Percentiles rank a stretch among this genome's conserved stretches.
phyloP scores from a whole-genome alignment of 2,329 filamentous ascomycete genomes.

The Alternaria novae-zelandiae region DNA sequence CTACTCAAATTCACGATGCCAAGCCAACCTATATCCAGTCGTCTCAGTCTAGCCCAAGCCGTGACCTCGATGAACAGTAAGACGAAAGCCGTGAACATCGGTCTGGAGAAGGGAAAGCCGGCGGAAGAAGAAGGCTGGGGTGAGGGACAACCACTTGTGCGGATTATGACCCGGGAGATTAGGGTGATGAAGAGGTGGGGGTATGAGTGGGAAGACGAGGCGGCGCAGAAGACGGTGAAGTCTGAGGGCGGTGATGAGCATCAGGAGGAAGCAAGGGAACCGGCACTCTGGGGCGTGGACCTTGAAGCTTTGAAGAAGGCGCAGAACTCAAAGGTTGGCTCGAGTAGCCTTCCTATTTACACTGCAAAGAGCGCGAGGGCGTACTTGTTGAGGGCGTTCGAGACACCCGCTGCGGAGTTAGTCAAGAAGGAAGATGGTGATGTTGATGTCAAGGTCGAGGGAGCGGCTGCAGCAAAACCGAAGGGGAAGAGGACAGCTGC shows the following conservation, averaged over 20 bases:
- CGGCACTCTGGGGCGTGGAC: conserved; percentile 65
- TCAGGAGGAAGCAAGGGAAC: conserved; percentile 41
- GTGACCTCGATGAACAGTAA: conserved; percentile 82
- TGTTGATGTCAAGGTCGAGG: conserved; percentile 10
- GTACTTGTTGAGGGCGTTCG: conserved; percentile 67
- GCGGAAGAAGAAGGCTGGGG: conserved; percentile 76
- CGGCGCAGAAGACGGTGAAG: conserved; percentile 19
- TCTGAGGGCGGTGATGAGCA: conserved; percentile 20
- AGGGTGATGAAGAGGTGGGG: conserved; percentile 78
- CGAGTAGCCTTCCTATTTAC: conserved; percentile 71
- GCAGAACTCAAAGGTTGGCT: conserved; percentile 35
- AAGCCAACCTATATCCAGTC: conserved; percentile 82
- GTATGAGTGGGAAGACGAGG: conserved; percentile 56
- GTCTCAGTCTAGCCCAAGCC: conserved; percentile 81
- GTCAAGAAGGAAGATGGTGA: conserved; percentile 24
- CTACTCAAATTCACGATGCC: conserved; percentile 82
- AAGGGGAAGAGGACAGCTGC: conserved; percentile 56
- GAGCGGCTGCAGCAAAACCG: conserved; percentile 24
- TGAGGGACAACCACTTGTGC: conserved; percentile 75
- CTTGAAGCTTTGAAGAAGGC: conserved; percentile 61
- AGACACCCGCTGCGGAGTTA: conserved; percentile 40
- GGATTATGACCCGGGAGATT: conserved; percentile 75
- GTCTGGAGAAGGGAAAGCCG: conserved; percentile 68
- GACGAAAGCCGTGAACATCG: conserved; percentile 76
- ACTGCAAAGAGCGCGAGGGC: conserved; percentile 71